A percentile compares a stretch with the other conserved stretches of the same genome.
phyloP scores from a whole-genome alignment of 495 filamentous ascomycete genomes.

The Podospora didyma region DNA sequence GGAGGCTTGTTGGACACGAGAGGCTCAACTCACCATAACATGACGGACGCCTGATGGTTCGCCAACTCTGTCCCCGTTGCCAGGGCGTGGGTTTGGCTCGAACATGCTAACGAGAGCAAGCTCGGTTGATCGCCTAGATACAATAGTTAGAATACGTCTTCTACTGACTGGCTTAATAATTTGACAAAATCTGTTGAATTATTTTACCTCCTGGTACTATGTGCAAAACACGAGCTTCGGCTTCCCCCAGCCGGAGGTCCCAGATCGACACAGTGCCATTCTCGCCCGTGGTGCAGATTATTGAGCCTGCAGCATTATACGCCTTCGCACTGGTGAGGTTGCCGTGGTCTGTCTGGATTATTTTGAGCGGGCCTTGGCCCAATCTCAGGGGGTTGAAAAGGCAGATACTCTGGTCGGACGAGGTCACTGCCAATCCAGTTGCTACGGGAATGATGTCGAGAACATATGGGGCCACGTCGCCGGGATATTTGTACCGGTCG shows the following conservation, averaged over 20 bases:
- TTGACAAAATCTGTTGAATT: constrained; percentile 24
- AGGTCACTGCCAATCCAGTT: constrained; percentile 43
- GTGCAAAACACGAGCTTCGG: constrained; percentile 28
- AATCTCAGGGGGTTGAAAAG: constrained; percentile 49
- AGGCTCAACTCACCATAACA: constrained; percentile 59
- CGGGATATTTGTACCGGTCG: constrained; percentile 41
- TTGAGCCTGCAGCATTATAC: constrained; percentile 33
- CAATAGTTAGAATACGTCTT: background rate
- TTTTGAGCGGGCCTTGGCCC: constrained; percentile 33
- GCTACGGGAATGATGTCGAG: constrained; percentile 45
- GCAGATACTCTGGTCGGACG: constrained; percentile 53
- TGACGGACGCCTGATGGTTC: constrained; percentile 66
- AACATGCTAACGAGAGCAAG: constrained; percentile 67
- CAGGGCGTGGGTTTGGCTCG: constrained; percentile 52
- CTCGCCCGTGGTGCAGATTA: constrained; percentile 57
- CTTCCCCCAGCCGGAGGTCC: constrained; percentile 47
- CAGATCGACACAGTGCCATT: constrained; percentile 57
- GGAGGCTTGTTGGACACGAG: background rate
- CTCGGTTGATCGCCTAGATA: constrained; percentile 38
- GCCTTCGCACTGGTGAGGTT: constrained; percentile 55
- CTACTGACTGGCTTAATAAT: background rate
- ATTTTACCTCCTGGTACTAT: constrained; percentile 40
- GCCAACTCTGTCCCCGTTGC: constrained; percentile 77
- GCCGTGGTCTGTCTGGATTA: constrained; percentile 44
- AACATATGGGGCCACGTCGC: constrained; percentile 43